A percentile compares a stretch with the other conserved stretches of the same genome.
These are phyloP conservation scores for Silene latifolia DNA, from an alignment of 148 eudicot species.

Conservation along the genomic window DNA sequence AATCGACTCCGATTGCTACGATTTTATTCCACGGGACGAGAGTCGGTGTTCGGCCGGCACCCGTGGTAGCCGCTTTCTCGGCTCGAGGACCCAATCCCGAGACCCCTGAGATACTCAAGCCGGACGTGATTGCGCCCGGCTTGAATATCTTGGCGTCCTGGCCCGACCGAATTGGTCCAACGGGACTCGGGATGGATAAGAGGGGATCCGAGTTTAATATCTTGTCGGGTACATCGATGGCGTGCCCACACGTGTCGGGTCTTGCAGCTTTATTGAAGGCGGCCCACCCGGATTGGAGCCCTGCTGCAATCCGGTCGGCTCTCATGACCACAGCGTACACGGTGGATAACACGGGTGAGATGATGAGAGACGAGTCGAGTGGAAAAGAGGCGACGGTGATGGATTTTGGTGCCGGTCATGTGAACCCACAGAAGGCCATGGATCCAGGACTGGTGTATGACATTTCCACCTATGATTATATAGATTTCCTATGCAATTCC, in stretches of 20 bases:
- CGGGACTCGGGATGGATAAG: slow-evolving; percentile 54
- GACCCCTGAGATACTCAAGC: slow-evolving; percentile 78
- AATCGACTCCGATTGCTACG: slow-evolving; percentile 47
- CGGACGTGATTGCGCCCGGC: slow-evolving; percentile 88
- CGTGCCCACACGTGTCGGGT: slow-evolving; percentile 94
- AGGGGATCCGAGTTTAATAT: slow-evolving; percentile 79
- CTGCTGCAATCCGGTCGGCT: slow-evolving; percentile 81
- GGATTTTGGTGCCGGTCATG: slow-evolving; percentile 94
- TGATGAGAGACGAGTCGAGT: slow-evolving; percentile 67
- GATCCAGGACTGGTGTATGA: slow-evolving; percentile 87
- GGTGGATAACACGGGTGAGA: slow-evolving; percentile 40
- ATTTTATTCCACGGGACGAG: slow-evolving; percentile 68
- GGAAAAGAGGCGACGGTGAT: slow-evolving; percentile 68
- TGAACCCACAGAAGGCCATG: slow-evolving; percentile 87
- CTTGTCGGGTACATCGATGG: slow-evolving; percentile 92
- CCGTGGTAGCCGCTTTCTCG: slow-evolving; percentile 84
- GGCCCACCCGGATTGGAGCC: slow-evolving; percentile 91
- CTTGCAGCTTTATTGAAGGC: slow-evolving; percentile 77
- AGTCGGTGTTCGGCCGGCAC: slow-evolving; percentile 70
- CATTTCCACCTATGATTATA: slow-evolving; percentile 52
- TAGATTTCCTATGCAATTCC: slow-evolving; percentile 79
- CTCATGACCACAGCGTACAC: slow-evolving; percentile 84
- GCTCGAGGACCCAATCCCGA: slow-evolving; percentile 91
- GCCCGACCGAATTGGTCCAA: slow-evolving; percentile 74
- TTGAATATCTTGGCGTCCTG: slow-evolving; percentile 83